These are phyloP conservation scores for Chrysoporthe deuterocubensis DNA, from an alignment of 2,329 filamentous ascomycete genomes.

Conservation along the genomic window DNA sequence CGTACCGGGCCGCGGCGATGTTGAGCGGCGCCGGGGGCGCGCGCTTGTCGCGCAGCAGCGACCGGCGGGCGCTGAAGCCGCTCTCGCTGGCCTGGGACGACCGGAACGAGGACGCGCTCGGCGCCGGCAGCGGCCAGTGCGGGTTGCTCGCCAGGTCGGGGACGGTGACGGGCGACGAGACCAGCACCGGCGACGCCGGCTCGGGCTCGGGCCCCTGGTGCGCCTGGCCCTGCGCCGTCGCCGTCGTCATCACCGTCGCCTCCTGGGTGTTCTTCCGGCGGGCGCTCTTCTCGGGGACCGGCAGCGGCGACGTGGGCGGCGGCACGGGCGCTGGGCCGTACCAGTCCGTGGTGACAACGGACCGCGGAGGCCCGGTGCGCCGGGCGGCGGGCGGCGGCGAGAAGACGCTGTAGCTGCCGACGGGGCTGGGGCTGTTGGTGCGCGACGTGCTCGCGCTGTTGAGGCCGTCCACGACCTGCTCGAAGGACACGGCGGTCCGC, in stretches of 20 bases:
- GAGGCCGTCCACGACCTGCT: conserved; percentile 8
- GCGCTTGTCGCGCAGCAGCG: conserved; percentile 11
- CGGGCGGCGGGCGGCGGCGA: conserved; percentile 22
- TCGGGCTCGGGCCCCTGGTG: too few species aligned
- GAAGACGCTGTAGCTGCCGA: conserved; percentile 26
- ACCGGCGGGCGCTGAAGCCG: conserved; percentile 9
- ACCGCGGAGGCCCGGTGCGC: not conserved
- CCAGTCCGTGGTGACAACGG: conserved; percentile 17
- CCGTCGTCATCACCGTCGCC: not conserved
- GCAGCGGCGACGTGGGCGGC: conserved; percentile 23
- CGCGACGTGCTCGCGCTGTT: conserved; percentile 19
- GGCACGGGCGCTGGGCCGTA: conserved; percentile 22
- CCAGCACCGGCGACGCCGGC: conserved; percentile 16
- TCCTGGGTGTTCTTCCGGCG: conserved; percentile 16
- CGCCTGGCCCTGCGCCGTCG: too few species aligned
- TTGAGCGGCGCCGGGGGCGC: conserved; percentile 27
- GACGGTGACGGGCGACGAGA: conserved; percentile 18
- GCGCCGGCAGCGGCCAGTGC: conserved; percentile 28
- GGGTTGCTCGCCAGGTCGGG: conserved; percentile 17
- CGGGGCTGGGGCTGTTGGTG: conserved; percentile 16
- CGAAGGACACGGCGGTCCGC: not conserved
- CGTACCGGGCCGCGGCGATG: conserved; percentile 25
- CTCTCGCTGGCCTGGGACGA: conserved; percentile 1
- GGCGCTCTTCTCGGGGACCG: conserved; percentile 22
- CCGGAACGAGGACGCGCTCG: not conserved